phyloP scores from a whole-genome alignment of 768 basidiomycete species.

The Phanerodontia chrysosporium region DNA sequence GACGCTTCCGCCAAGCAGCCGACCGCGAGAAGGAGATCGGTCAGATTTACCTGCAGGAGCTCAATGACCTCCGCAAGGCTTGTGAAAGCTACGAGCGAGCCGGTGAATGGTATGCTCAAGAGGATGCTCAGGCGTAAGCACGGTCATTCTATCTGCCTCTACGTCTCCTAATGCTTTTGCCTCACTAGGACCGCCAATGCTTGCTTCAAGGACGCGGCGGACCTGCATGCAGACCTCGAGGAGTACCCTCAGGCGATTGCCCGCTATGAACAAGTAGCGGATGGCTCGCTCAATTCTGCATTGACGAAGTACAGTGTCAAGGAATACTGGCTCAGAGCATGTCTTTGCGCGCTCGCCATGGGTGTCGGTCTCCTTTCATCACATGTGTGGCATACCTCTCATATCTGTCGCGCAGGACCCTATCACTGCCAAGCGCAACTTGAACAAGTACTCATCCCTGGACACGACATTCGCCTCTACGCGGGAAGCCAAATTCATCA shows the following conservation, averaged over 20 bases:
- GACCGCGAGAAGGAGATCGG: conserved; percentile 98
- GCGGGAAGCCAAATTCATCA: conserved; percentile 87
- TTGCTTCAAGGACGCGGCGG: conserved; percentile 95
- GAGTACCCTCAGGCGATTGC: conserved; percentile 82
- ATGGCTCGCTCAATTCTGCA: conserved; percentile 71
- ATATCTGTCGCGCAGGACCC: conserved; percentile 58
- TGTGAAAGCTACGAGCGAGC: conserved; percentile 90
- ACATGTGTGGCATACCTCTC: not conserved
- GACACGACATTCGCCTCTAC: conserved; percentile 86
- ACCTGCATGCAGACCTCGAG: conserved; percentile 86
- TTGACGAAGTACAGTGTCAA: conserved; percentile 99
- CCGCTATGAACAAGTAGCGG: conserved; percentile 87
- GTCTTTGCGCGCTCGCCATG: conserved; percentile 85
- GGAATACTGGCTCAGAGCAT: conserved; percentile 90
- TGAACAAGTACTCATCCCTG: conserved; percentile 71
- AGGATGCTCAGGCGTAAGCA: conserved; percentile 94
- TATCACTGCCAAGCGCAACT: conserved; percentile 76
- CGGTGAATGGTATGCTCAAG: conserved; percentile 96
- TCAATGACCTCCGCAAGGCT: conserved; percentile 71
- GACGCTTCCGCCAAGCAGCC: conserved; percentile 95
- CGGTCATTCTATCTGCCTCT: not conserved
- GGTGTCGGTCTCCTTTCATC: conserved; percentile 54
- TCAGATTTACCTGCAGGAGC: conserved; percentile 85
- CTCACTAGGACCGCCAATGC: conserved; percentile 83
- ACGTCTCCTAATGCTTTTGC: not conserved